phyloP scores from a whole-genome alignment of 768 basidiomycete genomes.

The Termitomyces sp. region DNA sequence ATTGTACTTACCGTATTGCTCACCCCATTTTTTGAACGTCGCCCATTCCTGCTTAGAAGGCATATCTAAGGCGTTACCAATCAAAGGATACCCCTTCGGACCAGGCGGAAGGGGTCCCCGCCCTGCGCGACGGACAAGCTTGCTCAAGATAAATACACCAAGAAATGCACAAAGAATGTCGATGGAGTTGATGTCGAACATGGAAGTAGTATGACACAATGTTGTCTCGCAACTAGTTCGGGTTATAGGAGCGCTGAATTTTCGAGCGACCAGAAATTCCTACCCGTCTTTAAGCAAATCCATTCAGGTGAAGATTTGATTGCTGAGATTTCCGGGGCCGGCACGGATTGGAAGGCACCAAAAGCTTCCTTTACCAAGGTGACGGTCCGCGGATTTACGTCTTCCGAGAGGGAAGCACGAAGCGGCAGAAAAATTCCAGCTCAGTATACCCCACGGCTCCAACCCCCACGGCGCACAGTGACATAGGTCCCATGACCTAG shows the following conservation, averaged over 20 bases:
- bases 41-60: slow-evolving; percentile 45
- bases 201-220: slow-evolving; percentile 21
- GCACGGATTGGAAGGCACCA: slow-evolving; percentile 23
- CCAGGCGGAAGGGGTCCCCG: slow-evolving; percentile 39
- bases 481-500: background rate
- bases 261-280: slow-evolving; percentile 12
- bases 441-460: background rate
- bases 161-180: slow-evolving; percentile 28
- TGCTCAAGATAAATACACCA: slow-evolving; percentile 29
- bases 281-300: slow-evolving; percentile 29
- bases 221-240: slow-evolving; percentile 10
- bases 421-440: background rate
- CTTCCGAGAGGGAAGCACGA: background rate
- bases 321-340: slow-evolving; percentile 29
- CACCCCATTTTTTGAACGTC: slow-evolving; percentile 47
- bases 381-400: slow-evolving; percentile 38
- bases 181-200: slow-evolving; percentile 18
- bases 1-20: slow-evolving; percentile 38
- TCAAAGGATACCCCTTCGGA: slow-evolving; percentile 45
- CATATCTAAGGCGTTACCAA: slow-evolving; percentile 53
- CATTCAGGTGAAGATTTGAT: slow-evolving; percentile 28
- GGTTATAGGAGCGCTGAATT: slow-evolving; percentile 17
- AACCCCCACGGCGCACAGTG: background rate
- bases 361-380: slow-evolving; percentile 24
- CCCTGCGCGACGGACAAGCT: slow-evolving; percentile 19